Evolutionary conservation across 805 yeast species (phyloP).

Genomic region (Zygotorulaspora sp.): DNA sequence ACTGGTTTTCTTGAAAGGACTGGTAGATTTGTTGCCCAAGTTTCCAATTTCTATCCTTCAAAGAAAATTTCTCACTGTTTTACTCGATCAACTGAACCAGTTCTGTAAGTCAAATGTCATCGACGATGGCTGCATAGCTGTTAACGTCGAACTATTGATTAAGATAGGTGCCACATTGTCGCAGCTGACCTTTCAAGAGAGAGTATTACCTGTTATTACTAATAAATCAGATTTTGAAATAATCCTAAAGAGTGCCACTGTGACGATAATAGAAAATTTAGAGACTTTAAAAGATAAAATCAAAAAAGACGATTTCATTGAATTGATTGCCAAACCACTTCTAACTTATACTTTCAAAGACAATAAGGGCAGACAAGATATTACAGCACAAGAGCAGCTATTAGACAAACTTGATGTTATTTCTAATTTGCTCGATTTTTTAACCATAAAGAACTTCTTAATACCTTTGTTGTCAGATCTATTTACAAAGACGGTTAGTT

Average conservation of each 20-base stretch:
- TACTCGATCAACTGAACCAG: slow-evolving; percentile 47
- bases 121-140: slow-evolving; percentile 41
- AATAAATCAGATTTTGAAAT: slow-evolving; percentile 19
- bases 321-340: slow-evolving; percentile 28
- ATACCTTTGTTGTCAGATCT: slow-evolving; percentile 67
- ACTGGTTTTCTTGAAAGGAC: slow-evolving; percentile 59
- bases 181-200: slow-evolving; percentile 71
- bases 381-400: slow-evolving; percentile 48
- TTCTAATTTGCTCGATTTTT: slow-evolving; percentile 52
- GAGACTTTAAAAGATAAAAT: slow-evolving; percentile 45
- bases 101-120: slow-evolving; percentile 33
- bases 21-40: slow-evolving; percentile 48
- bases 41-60: slow-evolving; percentile 56
- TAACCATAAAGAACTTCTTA: slow-evolving; percentile 67
- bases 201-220: slow-evolving; percentile 45
- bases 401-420: slow-evolving; percentile 42
- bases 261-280: slow-evolving; percentile 46
- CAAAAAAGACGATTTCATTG: slow-evolving; percentile 48
- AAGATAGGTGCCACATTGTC: slow-evolving; percentile 64
- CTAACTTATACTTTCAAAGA: slow-evolving; percentile 26
- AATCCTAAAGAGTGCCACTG: slow-evolving; percentile 25
- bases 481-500: slow-evolving; percentile 79
- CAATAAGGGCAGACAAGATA: slow-evolving; percentile 20
- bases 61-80: slow-evolving; percentile 70
- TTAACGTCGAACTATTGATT: slow-evolving; percentile 48